Base-by-base conservation (phyloP, 495 filamentous ascomycete genomes). In the Daldinia grandis region DNA sequence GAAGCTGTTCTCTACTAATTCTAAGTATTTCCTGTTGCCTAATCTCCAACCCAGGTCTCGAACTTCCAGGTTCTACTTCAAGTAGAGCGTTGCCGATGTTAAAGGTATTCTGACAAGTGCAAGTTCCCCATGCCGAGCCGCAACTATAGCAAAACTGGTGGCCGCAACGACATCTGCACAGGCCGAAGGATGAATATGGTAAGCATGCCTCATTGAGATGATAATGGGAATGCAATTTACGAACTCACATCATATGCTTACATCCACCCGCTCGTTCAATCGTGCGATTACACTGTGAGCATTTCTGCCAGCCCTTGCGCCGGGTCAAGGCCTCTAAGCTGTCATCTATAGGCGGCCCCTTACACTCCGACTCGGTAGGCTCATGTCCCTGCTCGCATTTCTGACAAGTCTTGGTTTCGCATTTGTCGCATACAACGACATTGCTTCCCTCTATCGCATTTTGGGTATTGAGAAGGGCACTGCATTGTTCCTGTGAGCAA, bases 221-320 rank as follows among this genome's bases (percentile, higher is more conserved):
- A 27, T 5, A 53, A 8, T 28, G 25, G 2, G 8, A 53, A 30
- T 47, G 8, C 7, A 25, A 28, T 14, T 5, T 6, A 15, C 6
- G 49, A 53, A 54, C 68, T 71, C 30, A 71, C 68, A 0, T 24
- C 4, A 67, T 58, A 25, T 54, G 62, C 8, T 37, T 28, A 6
- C 68, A 71, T 27, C 68, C 68, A 6, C 8, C 10, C 3, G 9
- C 5, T 5, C 35, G 21, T 1, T 19, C 19, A 4, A 71, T 5
- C 7, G 62, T 58, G 1, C 24, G 21, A 7, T 58, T 21, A n/a
- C 68, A 71, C 4, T 12, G 7, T 15, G 62, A 19, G 21, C 68
- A 67, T 14, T 7, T 38, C 50, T 59, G 38, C 62, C 62, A 71
- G 9, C 8, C 4, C 1, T 59, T 5, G 0, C 28, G 2, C 25